Evolutionary conservation across 495 filamentous ascomycete species (phyloP).

Genomic region (Xylaria castorea): DNA sequence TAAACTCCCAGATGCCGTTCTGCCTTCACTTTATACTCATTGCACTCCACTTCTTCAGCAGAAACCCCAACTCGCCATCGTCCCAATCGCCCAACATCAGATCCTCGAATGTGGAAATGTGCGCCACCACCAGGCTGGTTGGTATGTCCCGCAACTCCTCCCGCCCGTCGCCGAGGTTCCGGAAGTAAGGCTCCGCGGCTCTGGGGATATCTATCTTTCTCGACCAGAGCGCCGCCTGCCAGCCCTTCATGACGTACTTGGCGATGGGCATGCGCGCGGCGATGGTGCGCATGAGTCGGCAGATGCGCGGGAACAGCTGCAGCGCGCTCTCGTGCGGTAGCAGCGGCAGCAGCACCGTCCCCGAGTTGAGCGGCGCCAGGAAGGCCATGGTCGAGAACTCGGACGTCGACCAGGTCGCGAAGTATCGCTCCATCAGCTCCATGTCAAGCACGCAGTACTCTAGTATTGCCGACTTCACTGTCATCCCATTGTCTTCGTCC

Average conservation of each 20-base stretch:
- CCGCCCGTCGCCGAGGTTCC: not conserved
- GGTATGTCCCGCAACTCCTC: not conserved
- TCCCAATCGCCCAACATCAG: not conserved
- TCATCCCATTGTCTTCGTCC: not conserved
- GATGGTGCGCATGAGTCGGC: slow-evolving; percentile 11
- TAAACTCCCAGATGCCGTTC: not conserved
- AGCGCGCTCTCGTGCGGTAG: not conserved
- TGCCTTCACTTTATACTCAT: slow-evolving; percentile 11
- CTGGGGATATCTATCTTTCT: slow-evolving; percentile 8
- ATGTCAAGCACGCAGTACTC: not conserved
- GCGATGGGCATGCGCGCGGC: slow-evolving; percentile 18
- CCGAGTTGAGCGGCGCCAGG: slow-evolving; percentile 20
- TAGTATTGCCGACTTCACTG: not conserved
- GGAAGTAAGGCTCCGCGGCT: slow-evolving; percentile 11
- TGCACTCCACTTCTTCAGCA: slow-evolving; percentile 10
- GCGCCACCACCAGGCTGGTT: slow-evolving; percentile 1
- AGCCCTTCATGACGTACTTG: slow-evolving; percentile 15
- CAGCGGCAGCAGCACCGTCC: slow-evolving; percentile 19
- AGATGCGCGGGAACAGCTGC: slow-evolving; percentile 21
- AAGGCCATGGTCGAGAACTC: slow-evolving; percentile 24
- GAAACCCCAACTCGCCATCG: slow-evolving; percentile 16
- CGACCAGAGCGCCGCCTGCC: slow-evolving; percentile 9
- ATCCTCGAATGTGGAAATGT: not conserved
- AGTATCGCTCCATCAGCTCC: slow-evolving; percentile 23
- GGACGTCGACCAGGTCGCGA: not conserved